Percentiles rank a stretch among this genome's conserved stretches.
phyloP scores from a whole-genome alignment of 2,329 filamentous ascomycete species.

The Penicillium brevicompactum region DNA sequence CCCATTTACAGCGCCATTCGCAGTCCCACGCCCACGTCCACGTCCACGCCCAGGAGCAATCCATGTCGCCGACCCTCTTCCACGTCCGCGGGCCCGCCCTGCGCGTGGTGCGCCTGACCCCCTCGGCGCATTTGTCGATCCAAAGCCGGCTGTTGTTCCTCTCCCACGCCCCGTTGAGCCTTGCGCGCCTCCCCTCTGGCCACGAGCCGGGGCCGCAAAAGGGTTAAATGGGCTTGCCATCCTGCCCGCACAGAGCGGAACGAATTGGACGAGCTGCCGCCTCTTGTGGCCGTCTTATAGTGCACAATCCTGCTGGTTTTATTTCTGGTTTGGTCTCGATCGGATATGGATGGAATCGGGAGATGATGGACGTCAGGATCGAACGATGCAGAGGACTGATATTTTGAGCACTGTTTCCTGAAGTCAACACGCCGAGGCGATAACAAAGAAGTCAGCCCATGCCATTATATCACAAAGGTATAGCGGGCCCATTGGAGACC shows the following conservation, averaged over 20 bases:
- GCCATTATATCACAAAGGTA: neutral
- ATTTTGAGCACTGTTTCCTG: slow-evolving; percentile 8
- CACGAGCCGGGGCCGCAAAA: slow-evolving; percentile 26
- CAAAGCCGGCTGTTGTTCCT: slow-evolving; percentile 20
- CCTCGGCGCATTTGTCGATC: slow-evolving; percentile 20
- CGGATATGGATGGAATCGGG: neutral
- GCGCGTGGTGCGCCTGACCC: slow-evolving; percentile 19
- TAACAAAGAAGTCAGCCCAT: slow-evolving; percentile 17
- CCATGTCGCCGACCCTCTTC: slow-evolving; percentile 18
- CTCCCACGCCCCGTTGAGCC: slow-evolving; percentile 29
- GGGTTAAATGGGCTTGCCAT: slow-evolving; percentile 36
- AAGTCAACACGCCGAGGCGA: slow-evolving; percentile 21
- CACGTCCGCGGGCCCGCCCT: slow-evolving; percentile 23
- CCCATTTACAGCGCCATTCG: slow-evolving; percentile 4
- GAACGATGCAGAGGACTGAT: neutral
- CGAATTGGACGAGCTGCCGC: slow-evolving; percentile 19
- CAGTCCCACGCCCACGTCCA: slow-evolving; percentile 17
- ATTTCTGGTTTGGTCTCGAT: neutral
- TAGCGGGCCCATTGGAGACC: neutral
- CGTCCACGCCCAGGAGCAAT: slow-evolving; percentile 13
- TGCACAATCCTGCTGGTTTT: neutral
- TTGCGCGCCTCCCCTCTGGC: slow-evolving; percentile 26
- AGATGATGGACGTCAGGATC: neutral
- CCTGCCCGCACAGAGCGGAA: slow-evolving; percentile 28
- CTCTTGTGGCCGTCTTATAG: slow-evolving; percentile 3